These are phyloP conservation scores for Udeniomyces megalosporus DNA, from an alignment of 768 basidiomycete species.

Conservation along the genomic window DNA sequence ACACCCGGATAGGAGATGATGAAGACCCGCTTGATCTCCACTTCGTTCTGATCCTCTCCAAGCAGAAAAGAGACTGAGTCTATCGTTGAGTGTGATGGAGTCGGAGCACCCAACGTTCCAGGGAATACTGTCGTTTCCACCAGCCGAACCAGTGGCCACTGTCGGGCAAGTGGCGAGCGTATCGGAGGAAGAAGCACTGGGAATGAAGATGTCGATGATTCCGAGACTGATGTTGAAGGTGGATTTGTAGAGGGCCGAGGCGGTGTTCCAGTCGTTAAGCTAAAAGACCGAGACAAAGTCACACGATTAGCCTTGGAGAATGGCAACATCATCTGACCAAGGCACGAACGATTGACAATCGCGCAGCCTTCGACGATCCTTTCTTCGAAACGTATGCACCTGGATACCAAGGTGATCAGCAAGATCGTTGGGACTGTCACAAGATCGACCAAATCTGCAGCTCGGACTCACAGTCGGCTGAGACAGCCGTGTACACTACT, in stretches of 20 bases:
- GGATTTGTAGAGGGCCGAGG: conserved; percentile 33
- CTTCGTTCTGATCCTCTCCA: conserved; percentile 59
- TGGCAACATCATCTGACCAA: no score
- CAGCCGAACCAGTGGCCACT: no score
- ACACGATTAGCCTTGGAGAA: no score
- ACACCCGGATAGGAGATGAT: conserved; percentile 78
- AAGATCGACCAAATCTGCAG: no score
- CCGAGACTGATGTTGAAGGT: conserved; percentile 77
- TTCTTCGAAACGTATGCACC: conserved; percentile 42
- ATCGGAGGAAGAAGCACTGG: conserved; percentile 42
- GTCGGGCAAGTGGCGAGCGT: conserved; percentile 25
- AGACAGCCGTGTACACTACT: conserved; percentile 55
- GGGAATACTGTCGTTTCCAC: conserved; percentile 27
- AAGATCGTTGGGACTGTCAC: no score
- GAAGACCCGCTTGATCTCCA: conserved; percentile 57
- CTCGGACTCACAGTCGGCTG: conserved; percentile 79
- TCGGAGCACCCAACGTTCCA: conserved; percentile 61
- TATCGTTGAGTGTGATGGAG: conserved; percentile 43
- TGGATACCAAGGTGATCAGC: no score
- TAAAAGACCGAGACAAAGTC: neutral
- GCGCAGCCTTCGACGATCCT: neutral
- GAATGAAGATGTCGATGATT: conserved; percentile 41
- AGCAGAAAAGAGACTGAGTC: conserved; percentile 60
- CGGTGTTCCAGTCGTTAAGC: conserved; percentile 47
- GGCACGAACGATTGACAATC: neutral